phyloP scores from a whole-genome alignment of 83 land plant species.

The Thuja plicata region DNA sequence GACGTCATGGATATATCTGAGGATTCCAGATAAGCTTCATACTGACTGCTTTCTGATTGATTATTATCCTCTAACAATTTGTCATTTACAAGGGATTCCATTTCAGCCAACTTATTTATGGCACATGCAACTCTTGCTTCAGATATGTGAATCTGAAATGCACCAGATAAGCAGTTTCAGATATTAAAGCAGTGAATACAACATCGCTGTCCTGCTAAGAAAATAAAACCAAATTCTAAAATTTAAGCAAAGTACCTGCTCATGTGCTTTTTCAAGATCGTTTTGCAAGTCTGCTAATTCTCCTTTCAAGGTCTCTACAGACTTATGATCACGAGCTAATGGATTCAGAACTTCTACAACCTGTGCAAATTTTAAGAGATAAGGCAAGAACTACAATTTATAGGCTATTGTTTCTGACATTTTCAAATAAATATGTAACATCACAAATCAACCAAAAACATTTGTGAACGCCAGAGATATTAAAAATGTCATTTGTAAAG shows the following conservation, averaged over 20 bases:
- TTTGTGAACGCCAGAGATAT: not conserved
- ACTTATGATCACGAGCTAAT: conserved; percentile 86
- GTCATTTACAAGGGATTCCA: conserved; percentile 87
- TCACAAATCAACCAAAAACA: not conserved
- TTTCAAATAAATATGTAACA: not conserved
- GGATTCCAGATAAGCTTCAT: conserved; percentile 16
- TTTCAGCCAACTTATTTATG: conserved; percentile 75
- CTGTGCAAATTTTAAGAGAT: conserved; percentile 23
- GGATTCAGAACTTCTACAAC: conserved; percentile 97
- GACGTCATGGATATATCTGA: conserved; percentile 26
- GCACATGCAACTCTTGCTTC: conserved; percentile 93
- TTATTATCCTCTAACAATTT: conserved; percentile 52
- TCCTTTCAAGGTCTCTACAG: conserved; percentile 82
- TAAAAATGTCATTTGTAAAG: not conserved
- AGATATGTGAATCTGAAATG: conserved; percentile 87
- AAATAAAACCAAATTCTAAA: conserved; percentile 8
- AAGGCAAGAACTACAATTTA: not conserved
- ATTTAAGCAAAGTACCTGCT: conserved; percentile 52
- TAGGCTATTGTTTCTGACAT: not conserved
- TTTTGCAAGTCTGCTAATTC: conserved; percentile 88
- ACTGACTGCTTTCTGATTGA: conserved; percentile 6
- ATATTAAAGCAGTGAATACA: not conserved
- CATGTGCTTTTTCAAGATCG: conserved; percentile 79
- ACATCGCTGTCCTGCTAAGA: not conserved
- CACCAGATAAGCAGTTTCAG: not conserved